Conservation (phyloP, 2,329 filamentous ascomycete genomes). For the Apiospora rasikravindrae region DNA sequence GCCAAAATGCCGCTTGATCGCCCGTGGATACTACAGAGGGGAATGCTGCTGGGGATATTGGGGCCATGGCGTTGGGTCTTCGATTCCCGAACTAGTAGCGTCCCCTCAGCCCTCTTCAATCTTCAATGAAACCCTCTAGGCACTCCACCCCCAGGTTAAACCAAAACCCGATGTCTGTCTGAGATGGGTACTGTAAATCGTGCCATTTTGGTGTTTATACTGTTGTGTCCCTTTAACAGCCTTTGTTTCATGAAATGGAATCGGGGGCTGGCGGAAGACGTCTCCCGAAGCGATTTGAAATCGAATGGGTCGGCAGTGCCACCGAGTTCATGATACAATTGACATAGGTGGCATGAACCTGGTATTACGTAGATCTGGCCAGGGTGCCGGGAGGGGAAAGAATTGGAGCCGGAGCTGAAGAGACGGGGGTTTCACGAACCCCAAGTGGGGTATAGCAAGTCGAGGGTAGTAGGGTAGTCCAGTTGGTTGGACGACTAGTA, state of each 20-base stretch:
- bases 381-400: constrained; percentile 3
- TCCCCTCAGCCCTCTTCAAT: not conserved
- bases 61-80: constrained; percentile 6
- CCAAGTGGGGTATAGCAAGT: not conserved
- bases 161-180: not conserved
- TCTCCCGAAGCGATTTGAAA: not conserved
- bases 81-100: not conserved
- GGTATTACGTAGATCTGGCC: not conserved
- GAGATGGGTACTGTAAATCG: not conserved
- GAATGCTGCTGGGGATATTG: not conserved
- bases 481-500: not conserved
- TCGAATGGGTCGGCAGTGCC: not conserved
- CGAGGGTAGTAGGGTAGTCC: not conserved
- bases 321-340: not conserved
- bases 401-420: constrained; percentile 1
- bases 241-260: not conserved
- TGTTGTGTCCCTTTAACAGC: not conserved
- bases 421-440: constrained; percentile 8
- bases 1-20: not conserved
- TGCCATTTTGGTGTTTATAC: not conserved
- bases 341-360: not conserved
- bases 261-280: not conserved
- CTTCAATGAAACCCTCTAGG: not conserved
- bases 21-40: too few relatives aligned
- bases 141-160: not conserved